Percentiles rank a stretch among this genome's conserved stretches.
Conservation (phyloP, 345 rosid genomes). For the Brassica carinata region DNA sequence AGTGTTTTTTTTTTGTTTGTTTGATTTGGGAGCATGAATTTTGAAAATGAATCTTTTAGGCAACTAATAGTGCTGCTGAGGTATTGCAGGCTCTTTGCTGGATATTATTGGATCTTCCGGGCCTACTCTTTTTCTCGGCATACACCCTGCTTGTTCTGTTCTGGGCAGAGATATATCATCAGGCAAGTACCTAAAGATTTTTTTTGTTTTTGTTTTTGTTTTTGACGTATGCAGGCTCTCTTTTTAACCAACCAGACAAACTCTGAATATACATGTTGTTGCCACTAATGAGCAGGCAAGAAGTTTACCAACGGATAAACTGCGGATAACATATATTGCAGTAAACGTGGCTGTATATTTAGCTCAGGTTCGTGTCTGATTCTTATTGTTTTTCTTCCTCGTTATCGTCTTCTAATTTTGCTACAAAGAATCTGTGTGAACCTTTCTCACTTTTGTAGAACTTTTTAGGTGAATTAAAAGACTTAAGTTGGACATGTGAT, state of each 20-base stretch:
- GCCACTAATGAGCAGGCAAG: constrained; percentile 67
- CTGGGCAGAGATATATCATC: constrained; percentile 99
- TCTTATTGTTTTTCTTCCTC: background rate
- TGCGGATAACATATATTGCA: constrained; percentile 60
- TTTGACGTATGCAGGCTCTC: background rate
- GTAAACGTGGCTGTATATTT: constrained; percentile 68
- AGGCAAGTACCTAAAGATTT: constrained; percentile 52
- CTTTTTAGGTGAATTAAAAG: background rate
- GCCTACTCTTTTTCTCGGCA: constrained; percentile 86
- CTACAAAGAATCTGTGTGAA: constrained; percentile 13
- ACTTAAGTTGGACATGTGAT: background rate
- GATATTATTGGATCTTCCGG: constrained; percentile 85
- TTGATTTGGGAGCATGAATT: background rate
- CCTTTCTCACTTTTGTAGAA: background rate
- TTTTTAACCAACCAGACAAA: background rate
- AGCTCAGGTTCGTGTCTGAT: constrained; percentile 62
- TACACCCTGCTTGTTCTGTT: constrained; percentile 90
- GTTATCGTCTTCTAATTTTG: constrained; percentile 6
- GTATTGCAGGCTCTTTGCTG: constrained; percentile 61
- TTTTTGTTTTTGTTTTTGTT: too few relatives aligned
- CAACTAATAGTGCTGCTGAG: constrained; percentile 19
- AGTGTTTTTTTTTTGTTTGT: background rate
- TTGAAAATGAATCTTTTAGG: constrained; percentile 14
- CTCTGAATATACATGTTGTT: constrained; percentile 33
- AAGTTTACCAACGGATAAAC: constrained; percentile 92